Evolutionary conservation across 345 rosid species (phyloP), one percentile per base, ranked within the genome.

Genomic region (Heritiera fomes): DNA sequence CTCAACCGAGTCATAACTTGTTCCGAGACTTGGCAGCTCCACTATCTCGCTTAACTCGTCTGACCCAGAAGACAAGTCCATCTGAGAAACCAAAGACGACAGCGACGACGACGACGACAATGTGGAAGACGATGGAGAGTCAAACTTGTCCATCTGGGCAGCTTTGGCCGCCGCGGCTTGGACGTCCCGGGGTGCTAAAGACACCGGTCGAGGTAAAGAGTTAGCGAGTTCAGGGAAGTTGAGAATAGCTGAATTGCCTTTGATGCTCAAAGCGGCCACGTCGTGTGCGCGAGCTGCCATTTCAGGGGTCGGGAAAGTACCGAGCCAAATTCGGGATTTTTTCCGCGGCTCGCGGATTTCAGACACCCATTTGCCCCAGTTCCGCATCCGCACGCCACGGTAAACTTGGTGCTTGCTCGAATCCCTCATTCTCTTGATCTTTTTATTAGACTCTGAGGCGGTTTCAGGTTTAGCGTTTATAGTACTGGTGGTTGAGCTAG

Each of bases 261-360:
- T 95, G 20, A 95, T 91, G 90, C 90, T 90, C 15, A 93, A 75
- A 41, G 98, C 97, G 7, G 98, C 98, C 8, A 90, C 98, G 83
- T 95, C 98, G 71, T 95, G 98, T 0, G 98, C 98, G 13, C 98
- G 90, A 13, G 98, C 98, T 1, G 98, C 98, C 98, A 93, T 95
- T 86, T 95, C 98, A 40, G 97, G 98, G 0, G 95, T 90, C 2
- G 98, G 91, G 71, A 91, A 95, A 58, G 98, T 95, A 0, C 98
- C 98, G 1, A 95, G 89, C 98, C 98, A 95, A 56, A 95, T 93
- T 80, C 98, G 91, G 0, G 98, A 95, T 75, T 95, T 95, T 85
- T 95, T 95, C 65, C 91, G 88, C 1, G 98, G 98, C 80, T 91
- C 95, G 2, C 98, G 94, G 76, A 95, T 95, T 86, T 95, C 98